Conservation (phyloP, 2,329 filamentous ascomycete species). For the Harringtonia lauricola region DNA sequence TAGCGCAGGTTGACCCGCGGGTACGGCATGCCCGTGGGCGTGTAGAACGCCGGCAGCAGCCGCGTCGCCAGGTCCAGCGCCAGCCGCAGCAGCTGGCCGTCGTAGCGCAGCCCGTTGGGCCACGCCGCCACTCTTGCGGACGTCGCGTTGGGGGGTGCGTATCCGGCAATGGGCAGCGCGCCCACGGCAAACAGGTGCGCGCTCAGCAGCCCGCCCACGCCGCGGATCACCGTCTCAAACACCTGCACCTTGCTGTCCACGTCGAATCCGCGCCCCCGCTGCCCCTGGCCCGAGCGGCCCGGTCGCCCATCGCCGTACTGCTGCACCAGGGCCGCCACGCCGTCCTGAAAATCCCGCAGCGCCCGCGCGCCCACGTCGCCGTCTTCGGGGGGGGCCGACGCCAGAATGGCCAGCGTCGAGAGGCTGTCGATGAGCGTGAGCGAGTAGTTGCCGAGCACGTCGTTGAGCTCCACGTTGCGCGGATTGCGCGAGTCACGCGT, state of each 20-base stretch:
- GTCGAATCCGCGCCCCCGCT: slow-evolving; percentile 73
- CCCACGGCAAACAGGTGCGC: slow-evolving; percentile 89
- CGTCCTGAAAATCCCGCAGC: slow-evolving; percentile 66
- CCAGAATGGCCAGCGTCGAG: slow-evolving; percentile 85
- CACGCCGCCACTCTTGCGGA: slow-evolving; percentile 29
- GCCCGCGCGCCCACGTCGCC: slow-evolving; percentile 47
- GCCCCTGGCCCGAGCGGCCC: slow-evolving; percentile 57
- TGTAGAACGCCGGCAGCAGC: slow-evolving; percentile 85
- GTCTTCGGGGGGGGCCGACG: slow-evolving; percentile 55
- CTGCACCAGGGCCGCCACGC: slow-evolving; percentile 62
- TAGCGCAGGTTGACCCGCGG: slow-evolving; percentile 84
- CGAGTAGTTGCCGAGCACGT: slow-evolving; percentile 94
- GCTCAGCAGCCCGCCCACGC: slow-evolving; percentile 80
- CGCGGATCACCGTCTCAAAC: slow-evolving; percentile 94
- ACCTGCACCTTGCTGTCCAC: slow-evolving; percentile 97
- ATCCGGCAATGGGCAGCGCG: slow-evolving; percentile 76
- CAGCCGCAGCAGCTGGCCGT: slow-evolving; percentile 83
- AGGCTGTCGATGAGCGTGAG: slow-evolving; percentile 91
- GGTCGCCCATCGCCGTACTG: slow-evolving; percentile 78
- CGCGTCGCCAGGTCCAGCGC: slow-evolving; percentile 77
- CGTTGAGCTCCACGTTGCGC: slow-evolving; percentile 76
- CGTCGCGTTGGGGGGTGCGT: slow-evolving; percentile 37
- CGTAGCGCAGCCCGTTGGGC: slow-evolving; percentile 69
- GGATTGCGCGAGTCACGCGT: slow-evolving; percentile 74
- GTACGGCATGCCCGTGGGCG: slow-evolving; percentile 83